Percentiles rank a stretch among this genome's conserved stretches.
Conservation (phyloP, 2,329 filamentous ascomycete species). For the Fusarium azukiicola region DNA sequence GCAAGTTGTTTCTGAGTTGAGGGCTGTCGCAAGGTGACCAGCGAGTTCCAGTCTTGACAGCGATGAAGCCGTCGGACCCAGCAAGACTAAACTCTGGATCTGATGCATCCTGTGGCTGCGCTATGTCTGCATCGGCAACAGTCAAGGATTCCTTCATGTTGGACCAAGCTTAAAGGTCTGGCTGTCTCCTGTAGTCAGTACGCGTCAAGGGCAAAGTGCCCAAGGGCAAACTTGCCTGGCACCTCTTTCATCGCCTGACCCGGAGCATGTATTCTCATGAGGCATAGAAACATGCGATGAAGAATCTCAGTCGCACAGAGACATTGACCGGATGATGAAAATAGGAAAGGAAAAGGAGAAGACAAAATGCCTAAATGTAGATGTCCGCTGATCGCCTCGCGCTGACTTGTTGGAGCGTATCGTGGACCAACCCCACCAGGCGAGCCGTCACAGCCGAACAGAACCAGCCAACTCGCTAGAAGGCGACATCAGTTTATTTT, state of each 20-base stretch:
- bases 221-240: background rate
- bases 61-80: constrained; percentile 34
- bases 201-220: background rate
- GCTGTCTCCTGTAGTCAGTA: background rate
- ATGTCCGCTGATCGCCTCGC: background rate
- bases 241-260: background rate
- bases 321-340: background rate
- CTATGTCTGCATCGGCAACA: background rate
- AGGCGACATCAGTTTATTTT: background rate
- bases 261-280: background rate
- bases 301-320: background rate
- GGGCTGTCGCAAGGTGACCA: constrained; percentile 41
- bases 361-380: background rate
- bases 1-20: constrained; percentile 56
- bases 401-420: background rate
- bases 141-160: background rate
- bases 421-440: background rate
- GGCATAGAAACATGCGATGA: background rate
- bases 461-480: background rate
- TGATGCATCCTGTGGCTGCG: background rate
- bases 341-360: background rate
- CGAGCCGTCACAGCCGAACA: constrained; percentile 5
- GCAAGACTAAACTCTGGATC: constrained; percentile 23
- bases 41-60: constrained; percentile 32
- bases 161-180: background rate